Base-by-base conservation (phyloP, 106 monocot species). In the Chionographis japonica region DNA sequence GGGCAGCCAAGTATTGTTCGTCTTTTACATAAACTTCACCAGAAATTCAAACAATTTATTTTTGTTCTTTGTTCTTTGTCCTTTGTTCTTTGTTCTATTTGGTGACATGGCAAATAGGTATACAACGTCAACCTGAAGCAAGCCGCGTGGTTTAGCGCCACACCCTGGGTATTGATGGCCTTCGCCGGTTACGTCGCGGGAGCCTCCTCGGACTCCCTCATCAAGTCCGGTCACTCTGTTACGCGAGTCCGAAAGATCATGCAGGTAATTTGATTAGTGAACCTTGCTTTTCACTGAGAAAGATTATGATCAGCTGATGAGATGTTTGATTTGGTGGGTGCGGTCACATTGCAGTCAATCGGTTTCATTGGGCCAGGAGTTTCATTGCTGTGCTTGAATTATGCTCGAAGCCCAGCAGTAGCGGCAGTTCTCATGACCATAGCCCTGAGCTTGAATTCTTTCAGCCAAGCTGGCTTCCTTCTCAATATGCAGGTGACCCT, bases 71-170 rank as follows among this genome's bases (percentile, higher is more conserved):
- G n/a, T n/a, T n/a, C 6, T 50, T 8, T 9, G 2, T 41, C 12
- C 13, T 12, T 72, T 42, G 52, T 36, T 43, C 12, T 46, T 41
- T 20, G 6, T 12, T 14, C 56, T 74, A 19, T 40, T 50, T 38
- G 37, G 16, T 12, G 40, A n/a, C 16, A 17, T 38, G n/a, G 12
- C 13, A 2, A 27, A 71, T 50, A 95, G 95, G 95, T 95, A 9
- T 95, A 88, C 67, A 60, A 76, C 72, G 95, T 91, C 70, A 91
- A 95, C 56, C 64, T 95, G 38, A 95, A 89, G 74, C 86, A 91
- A 80, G 95, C 95, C 39, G 95, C 95, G 2, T 95, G 95, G 95
- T 91, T 95, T 77, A 95, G 95, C 71, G 88, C 95, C 38, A 63
- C 84, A 57, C 94, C 94, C 12, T 94, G 90, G 90, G 91, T 70